A percentile compares a stretch with the other conserved stretches of the same genome.
Conservation (phyloP, 768 basidiomycete genomes). For the Chlorophyllum brunneum region DNA sequence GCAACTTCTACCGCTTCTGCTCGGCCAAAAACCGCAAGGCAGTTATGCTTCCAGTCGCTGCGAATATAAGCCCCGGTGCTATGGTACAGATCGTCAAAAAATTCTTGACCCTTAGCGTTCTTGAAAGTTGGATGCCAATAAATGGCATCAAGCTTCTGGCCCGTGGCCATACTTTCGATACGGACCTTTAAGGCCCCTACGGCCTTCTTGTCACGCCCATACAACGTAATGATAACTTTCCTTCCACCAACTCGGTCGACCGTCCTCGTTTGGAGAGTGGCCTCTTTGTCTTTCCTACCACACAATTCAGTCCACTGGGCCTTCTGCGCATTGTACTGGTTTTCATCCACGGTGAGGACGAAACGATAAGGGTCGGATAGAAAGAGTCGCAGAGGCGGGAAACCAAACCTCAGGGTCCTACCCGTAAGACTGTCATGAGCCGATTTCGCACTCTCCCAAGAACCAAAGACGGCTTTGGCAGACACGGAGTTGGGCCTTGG, state of each 20-base stretch:
- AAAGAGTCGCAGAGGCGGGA: slow-evolving; percentile 31
- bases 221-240: slow-evolving; percentile 37
- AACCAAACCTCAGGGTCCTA: slow-evolving; percentile 24
- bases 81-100: slow-evolving; percentile 29
- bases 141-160: slow-evolving; percentile 39
- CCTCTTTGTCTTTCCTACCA: slow-evolving; percentile 27
- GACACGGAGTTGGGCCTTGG: slow-evolving; percentile 5
- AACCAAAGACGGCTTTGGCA: slow-evolving; percentile 42
- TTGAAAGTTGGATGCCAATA: slow-evolving; percentile 49
- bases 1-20: slow-evolving; percentile 35
- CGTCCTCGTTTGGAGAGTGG: slow-evolving; percentile 23
- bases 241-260: slow-evolving; percentile 22
- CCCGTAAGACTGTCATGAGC: slow-evolving; percentile 33
- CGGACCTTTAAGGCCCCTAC: slow-evolving; percentile 57
- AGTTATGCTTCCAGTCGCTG: slow-evolving; percentile 39
- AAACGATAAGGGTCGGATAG: slow-evolving; percentile 51
- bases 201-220: slow-evolving; percentile 48
- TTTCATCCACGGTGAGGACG: slow-evolving; percentile 40
- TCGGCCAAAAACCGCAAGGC: slow-evolving; percentile 45
- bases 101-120: slow-evolving; percentile 23
- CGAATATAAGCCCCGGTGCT: slow-evolving; percentile 41
- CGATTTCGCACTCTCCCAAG: slow-evolving; percentile 43
- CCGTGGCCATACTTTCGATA: slow-evolving; percentile 49
- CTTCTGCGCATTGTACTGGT: slow-evolving; percentile 50
- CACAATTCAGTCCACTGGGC: slow-evolving; percentile 44